phyloP scores from a whole-genome alignment of 305 asterid genomes.

The Lippia alba region DNA sequence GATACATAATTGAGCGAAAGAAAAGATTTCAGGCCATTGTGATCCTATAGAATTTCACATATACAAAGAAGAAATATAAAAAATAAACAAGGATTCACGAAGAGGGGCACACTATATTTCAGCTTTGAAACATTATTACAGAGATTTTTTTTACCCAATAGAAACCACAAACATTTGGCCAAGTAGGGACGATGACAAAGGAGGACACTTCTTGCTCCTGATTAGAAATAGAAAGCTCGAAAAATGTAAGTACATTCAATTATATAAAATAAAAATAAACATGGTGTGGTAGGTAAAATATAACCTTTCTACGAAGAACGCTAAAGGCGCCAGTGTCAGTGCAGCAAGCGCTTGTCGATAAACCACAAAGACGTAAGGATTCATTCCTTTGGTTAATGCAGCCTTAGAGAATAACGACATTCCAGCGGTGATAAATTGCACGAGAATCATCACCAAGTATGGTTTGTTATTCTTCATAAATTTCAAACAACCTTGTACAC shows the following conservation, averaged over 20 bases:
- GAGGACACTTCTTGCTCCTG: constrained; percentile 32
- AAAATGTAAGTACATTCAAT: neutral
- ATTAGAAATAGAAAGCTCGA: neutral
- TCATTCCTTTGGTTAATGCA: constrained; percentile 45
- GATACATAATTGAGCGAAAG: constrained; percentile 45
- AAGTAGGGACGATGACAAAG: constrained; percentile 18
- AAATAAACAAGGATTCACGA: neutral
- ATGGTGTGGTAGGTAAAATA: too few relatives aligned
- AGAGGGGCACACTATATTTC: too few relatives aligned
- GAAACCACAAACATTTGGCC: constrained; percentile 22
- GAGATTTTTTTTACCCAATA: constrained; percentile 15
- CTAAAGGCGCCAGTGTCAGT: constrained; percentile 55
- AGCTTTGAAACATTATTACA: neutral
- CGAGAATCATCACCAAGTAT: constrained; percentile 50
- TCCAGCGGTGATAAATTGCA: constrained; percentile 60
- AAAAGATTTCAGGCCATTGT: constrained; percentile 39
- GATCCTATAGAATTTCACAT: constrained; percentile 34
- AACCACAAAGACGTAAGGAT: constrained; percentile 53
- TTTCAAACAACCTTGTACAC: constrained; percentile 6
- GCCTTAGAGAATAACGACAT: constrained; percentile 50
- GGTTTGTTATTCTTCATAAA: constrained; percentile 39
- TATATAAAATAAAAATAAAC: too few relatives aligned
- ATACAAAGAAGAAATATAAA: neutral
- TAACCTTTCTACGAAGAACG: constrained; percentile 57
- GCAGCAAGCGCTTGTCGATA: constrained; percentile 69